Conservation (phyloP, 2,329 filamentous ascomycete genomes). For the Aspergillus glaucus region DNA sequence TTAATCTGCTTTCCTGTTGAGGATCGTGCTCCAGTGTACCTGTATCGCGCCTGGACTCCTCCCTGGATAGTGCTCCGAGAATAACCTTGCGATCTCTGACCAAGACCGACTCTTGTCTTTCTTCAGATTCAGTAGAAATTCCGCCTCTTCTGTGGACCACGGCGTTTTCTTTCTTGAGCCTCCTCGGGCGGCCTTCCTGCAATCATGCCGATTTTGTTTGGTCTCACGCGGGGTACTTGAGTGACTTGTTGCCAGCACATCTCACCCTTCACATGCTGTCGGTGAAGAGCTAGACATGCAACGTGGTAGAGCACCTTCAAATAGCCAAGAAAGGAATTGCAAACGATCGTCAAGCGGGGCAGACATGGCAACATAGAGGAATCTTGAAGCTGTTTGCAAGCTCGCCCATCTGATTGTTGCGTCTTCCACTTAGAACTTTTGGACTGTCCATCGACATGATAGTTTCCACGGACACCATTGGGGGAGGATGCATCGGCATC, state of each 20-base stretch:
- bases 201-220: background rate
- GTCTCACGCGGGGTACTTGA: background rate
- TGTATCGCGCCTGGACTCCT: background rate
- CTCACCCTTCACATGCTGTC: background rate
- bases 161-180: background rate
- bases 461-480: background rate
- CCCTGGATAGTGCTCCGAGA: background rate
- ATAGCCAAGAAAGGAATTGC: slow-evolving; percentile 1
- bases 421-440: slow-evolving; percentile 6
- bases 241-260: background rate
- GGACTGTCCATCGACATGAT: slow-evolving; percentile 1
- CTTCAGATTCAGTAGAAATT: background rate
- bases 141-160: background rate
- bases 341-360: slow-evolving; percentile 1
- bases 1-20: background rate
- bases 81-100: background rate
- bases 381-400: slow-evolving; percentile 2
- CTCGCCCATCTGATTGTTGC: background rate
- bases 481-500: too few species aligned
- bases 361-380: background rate
- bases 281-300: background rate
- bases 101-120: background rate
- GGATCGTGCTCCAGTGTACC: background rate
- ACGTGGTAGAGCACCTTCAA: background rate
- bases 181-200: background rate